Evolutionary conservation across 371 early-diverging fungal species (phyloP).

Genomic region (Mortierella sp.): DNA sequence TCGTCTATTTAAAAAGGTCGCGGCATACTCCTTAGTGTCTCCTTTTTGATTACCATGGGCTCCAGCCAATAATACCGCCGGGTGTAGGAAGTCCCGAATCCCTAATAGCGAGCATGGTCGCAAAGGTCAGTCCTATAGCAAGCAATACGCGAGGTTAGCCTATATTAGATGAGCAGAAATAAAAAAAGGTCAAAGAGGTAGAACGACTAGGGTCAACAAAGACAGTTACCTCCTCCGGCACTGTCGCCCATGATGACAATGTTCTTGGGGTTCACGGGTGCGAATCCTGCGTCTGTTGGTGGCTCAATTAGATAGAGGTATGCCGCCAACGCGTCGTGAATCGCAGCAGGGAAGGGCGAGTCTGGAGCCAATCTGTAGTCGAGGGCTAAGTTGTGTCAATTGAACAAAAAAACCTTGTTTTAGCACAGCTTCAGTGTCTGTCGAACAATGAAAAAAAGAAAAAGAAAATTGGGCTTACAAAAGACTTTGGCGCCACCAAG

Average conservation of each 20-base stretch:
- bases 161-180: not conserved
- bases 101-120: slow-evolving; percentile 64
- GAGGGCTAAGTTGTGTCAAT: slow-evolving; percentile 56
- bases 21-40: too few species aligned
- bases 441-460: too few species aligned
- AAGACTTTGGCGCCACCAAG: slow-evolving; percentile 46
- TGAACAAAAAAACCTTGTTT: not conserved
- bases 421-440: not conserved
- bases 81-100: slow-evolving; percentile 66
- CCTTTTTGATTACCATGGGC: slow-evolving; percentile 30
- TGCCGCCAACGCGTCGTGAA: slow-evolving; percentile 82
- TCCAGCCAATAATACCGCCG: slow-evolving; percentile 63
- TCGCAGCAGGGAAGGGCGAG: slow-evolving; percentile 82
- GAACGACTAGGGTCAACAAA: not conserved
- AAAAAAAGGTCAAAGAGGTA: not conserved
- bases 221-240: slow-evolving; percentile 75
- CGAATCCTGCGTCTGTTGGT: slow-evolving; percentile 58
- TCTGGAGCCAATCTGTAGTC: slow-evolving; percentile 89
- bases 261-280: slow-evolving; percentile 70
- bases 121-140: slow-evolving; percentile 60
- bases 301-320: slow-evolving; percentile 76
- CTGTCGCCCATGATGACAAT: slow-evolving; percentile 87
- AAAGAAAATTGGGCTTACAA: slow-evolving; percentile 26
- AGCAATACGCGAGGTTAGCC: slow-evolving; percentile 18
- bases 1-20: too few species aligned